Base-by-base conservation (phyloP, 2,329 filamentous ascomycete genomes). In the Sclerotinia trifoliorum region DNA sequence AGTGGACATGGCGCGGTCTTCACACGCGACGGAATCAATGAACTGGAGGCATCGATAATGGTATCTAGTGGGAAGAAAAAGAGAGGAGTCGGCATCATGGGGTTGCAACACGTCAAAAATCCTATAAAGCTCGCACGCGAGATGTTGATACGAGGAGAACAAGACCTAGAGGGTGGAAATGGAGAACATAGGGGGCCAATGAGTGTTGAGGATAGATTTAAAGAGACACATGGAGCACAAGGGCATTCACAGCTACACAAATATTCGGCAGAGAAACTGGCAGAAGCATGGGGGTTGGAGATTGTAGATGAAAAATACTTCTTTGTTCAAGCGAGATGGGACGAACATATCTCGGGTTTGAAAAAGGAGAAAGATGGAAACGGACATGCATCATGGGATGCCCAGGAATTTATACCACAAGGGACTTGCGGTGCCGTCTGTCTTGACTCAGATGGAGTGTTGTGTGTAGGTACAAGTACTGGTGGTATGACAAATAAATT, bases 401-500 rank as follows among this genome's bases (percentile, higher is more conserved):
- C 79, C 3, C 80, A 85, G 1, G 86, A 88, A 73, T 93, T 90
- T 75, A 81, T 96, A 21, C 90, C 92, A 0, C 92, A 96, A 78
- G 93, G 93, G 0, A 97, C 93, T 0, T 90, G 90, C 42, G 93
- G 93, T 1, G 92, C 91, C 10, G 92, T 96, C 0, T 92, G 91
- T 32, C 80, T 96, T 10, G 93, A 96, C 77, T 81, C 81, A n/a
- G 85, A 88, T 52, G 93, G 93, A 0, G 86, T 90, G 4, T 78
- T 96, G 3, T 93, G 91, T 73, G 82, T 78, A n/a, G 87, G 86
- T 0, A 89, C 86, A 3, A 88, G 84, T 74, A 89, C 86, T 0
- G 93, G 93, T 6, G 93, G 93, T 0, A 78, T 96, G 78, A 97
- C 93, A 29, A 97, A 97, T 78, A 97, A 97, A 81, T 80, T 94